phyloP scores from a whole-genome alignment of 352 stramenopile genomes.

The Phytopythium sindhum region DNA sequence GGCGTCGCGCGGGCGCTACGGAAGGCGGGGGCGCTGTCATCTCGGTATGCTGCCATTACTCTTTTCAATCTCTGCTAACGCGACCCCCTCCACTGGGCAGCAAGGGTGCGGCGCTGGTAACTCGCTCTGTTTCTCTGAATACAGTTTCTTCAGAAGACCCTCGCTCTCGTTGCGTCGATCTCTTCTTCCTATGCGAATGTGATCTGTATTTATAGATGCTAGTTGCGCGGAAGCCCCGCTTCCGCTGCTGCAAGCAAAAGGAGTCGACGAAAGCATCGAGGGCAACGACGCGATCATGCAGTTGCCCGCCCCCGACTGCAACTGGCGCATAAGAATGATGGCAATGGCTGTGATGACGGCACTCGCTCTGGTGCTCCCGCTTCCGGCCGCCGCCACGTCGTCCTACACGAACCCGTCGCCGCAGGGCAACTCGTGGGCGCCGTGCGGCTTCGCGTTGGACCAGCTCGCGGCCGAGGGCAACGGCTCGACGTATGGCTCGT shows the following conservation, averaged over 20 bases:
- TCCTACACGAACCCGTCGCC: conserved; percentile 53
- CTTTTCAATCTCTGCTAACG: neutral
- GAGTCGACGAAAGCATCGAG: neutral
- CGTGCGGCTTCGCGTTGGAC: conserved; percentile 43
- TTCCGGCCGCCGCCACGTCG: conserved; percentile 21
- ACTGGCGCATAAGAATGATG: neutral
- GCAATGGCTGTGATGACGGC: neutral
- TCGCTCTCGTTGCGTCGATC: neutral
- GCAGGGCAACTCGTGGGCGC: conserved; percentile 56
- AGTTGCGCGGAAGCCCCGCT: too few relatives aligned
- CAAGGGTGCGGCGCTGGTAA: neutral
- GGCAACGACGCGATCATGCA: neutral
- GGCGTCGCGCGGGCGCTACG: neutral
- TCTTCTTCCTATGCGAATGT: neutral
- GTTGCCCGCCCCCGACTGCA: too few relatives aligned
- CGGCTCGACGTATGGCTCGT: conserved; percentile 61
- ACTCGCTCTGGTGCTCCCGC: conserved; percentile 9
- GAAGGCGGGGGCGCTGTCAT: neutral
- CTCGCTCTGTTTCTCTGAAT: neutral
- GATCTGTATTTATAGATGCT: neutral
- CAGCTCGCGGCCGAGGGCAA: conserved; percentile 55
- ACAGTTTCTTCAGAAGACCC: neutral
- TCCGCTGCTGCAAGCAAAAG: neutral
- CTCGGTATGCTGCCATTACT: neutral
- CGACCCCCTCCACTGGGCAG: neutral